phyloP scores from a whole-genome alignment of 1,139 yeast genomes.

The Spencermartinsiella ligniputridi region DNA sequence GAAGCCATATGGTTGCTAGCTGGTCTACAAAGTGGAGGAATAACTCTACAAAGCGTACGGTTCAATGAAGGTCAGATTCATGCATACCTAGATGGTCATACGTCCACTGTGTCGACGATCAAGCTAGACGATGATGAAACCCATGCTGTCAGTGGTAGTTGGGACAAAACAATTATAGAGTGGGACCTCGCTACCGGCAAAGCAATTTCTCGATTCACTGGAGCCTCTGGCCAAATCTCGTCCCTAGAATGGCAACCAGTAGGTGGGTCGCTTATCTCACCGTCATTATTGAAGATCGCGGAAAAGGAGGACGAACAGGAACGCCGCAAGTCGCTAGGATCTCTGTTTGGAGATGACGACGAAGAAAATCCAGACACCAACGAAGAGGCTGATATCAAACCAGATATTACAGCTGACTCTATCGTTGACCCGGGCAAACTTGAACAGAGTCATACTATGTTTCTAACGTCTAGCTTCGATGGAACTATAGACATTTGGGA shows the following conservation, averaged over 20 bases:
- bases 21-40: slow-evolving; percentile 82
- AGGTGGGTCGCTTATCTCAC: slow-evolving; percentile 45
- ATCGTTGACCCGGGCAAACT: slow-evolving; percentile 10
- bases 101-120: slow-evolving; percentile 69
- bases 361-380: slow-evolving; percentile 14
- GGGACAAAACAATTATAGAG: slow-evolving; percentile 68
- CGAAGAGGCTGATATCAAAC: slow-evolving; percentile 9
- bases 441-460: slow-evolving; percentile 50
- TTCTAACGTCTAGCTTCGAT: slow-evolving; percentile 78
- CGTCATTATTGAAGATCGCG: slow-evolving; percentile 23
- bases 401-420: slow-evolving; percentile 5
- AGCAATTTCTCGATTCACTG: slow-evolving; percentile 40
- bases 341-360: slow-evolving; percentile 77
- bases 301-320: slow-evolving; percentile 33
- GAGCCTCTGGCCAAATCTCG: slow-evolving; percentile 72
- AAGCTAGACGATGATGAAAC: slow-evolving; percentile 58
- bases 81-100: slow-evolving; percentile 71
- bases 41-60: slow-evolving; percentile 75
- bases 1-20: slow-evolving; percentile 82
- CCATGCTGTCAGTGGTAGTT: slow-evolving; percentile 72
- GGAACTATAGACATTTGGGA: slow-evolving; percentile 88
- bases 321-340: slow-evolving; percentile 56
- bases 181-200: slow-evolving; percentile 87
- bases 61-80: slow-evolving; percentile 79
- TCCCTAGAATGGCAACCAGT: slow-evolving; percentile 73